Evolutionary conservation across 2,329 filamentous ascomycete genomes (phyloP).

Genomic region (Alternaria panax): DNA sequence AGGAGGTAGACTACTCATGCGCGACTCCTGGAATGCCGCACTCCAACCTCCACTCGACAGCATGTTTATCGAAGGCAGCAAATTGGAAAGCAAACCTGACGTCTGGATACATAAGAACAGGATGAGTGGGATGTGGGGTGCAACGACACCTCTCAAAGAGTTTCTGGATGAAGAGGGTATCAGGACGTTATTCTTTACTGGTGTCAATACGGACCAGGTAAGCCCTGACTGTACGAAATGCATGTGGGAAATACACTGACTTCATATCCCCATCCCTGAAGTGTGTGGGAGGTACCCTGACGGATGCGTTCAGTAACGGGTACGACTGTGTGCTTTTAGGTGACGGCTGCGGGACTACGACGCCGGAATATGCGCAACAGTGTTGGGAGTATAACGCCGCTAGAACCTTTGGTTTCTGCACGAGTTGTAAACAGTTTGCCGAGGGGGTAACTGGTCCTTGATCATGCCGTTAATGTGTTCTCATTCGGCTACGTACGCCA

Average conservation of each 20-base stretch:
- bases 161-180: constrained; percentile 51
- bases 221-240: not conserved
- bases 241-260: not conserved
- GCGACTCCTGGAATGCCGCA: constrained; percentile 53
- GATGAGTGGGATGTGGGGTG: constrained; percentile 53
- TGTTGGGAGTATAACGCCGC: constrained; percentile 52
- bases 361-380: constrained; percentile 49
- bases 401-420: constrained; percentile 52
- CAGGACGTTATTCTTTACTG: constrained; percentile 51
- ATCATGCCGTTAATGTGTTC: constrained; percentile 4
- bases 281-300: constrained; percentile 53
- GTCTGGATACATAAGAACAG: constrained; percentile 52
- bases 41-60: constrained; percentile 50
- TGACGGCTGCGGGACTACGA: constrained; percentile 53
- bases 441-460: constrained; percentile 23
- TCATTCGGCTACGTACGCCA: no score
- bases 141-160: constrained; percentile 43
- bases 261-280: not conserved
- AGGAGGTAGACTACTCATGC: constrained; percentile 49
- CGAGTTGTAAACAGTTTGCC: constrained; percentile 45
- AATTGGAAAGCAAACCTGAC: constrained; percentile 25
- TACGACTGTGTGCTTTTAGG: constrained; percentile 53
- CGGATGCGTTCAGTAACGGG: constrained; percentile 53
- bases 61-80: constrained; percentile 35
- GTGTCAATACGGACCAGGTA: constrained; percentile 53